phyloP scores from a whole-genome alignment of 106 monocot species.

The Platanthera zijinensis region DNA sequence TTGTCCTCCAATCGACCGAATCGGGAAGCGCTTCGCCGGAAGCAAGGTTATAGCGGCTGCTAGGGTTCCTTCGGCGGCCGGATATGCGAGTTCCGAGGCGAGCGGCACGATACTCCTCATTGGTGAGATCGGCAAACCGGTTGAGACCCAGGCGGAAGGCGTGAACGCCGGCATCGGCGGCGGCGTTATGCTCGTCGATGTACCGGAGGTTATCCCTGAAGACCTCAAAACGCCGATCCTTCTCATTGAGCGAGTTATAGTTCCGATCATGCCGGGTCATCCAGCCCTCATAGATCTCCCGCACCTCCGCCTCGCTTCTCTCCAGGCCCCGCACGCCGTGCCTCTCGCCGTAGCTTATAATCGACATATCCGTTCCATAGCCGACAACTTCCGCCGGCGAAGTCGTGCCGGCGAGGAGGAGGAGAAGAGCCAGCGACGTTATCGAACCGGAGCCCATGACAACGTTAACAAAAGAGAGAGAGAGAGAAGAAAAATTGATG shows the following conservation, averaged over 20 bases:
- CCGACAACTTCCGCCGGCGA: neutral
- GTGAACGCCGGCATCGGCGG: conserved; percentile 32
- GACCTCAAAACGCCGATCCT: conserved; percentile 46
- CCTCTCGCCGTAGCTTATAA: conserved; percentile 21
- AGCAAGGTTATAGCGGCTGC: conserved; percentile 30
- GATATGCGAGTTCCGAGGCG: conserved; percentile 30
- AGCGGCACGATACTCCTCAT: conserved; percentile 62
- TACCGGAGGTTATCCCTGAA: conserved; percentile 75
- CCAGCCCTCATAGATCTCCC: conserved; percentile 45
- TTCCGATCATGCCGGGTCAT: conserved; percentile 19
- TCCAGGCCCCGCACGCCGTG: conserved; percentile 12
- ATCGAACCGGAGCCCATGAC: neutral
- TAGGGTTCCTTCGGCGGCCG: neutral
- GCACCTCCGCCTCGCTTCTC: conserved; percentile 41
- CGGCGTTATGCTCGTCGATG: conserved; percentile 76
- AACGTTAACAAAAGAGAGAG: neutral
- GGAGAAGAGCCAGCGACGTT: neutral
- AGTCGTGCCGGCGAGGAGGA: conserved; percentile 9
- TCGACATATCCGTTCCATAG: conserved; percentile 21
- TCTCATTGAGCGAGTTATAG: conserved; percentile 36
- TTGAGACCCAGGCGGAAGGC: conserved; percentile 58
- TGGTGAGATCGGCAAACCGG: conserved; percentile 87
- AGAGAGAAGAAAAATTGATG: neutral
- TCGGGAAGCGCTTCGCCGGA: conserved; percentile 50
- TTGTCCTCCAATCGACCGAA: conserved; percentile 67